phyloP scores from a whole-genome alignment of 2,329 filamentous ascomycete genomes.

The Allantophomopsis cytisporea region DNA sequence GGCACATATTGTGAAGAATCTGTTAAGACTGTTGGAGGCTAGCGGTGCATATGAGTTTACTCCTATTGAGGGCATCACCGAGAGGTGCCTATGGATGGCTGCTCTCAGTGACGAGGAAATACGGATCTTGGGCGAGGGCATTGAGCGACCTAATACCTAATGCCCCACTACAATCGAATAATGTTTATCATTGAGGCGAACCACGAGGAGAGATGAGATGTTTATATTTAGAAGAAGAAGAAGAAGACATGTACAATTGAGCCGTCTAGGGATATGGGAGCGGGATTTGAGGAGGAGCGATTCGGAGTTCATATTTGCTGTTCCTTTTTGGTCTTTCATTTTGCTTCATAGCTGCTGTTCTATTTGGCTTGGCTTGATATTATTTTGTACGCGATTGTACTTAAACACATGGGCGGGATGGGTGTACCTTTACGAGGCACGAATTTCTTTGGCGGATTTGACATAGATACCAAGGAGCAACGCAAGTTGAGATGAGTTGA shows the following conservation, averaged over 20 bases:
- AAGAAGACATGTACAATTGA: background rate
- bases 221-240: no score
- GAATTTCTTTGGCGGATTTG: conserved; percentile 3
- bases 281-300: background rate
- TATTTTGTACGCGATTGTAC: no score
- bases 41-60: conserved; percentile 63
- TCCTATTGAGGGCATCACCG: conserved; percentile 63
- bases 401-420: no score
- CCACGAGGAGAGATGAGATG: background rate
- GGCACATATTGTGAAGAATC: conserved; percentile 65
- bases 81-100: conserved; percentile 76
- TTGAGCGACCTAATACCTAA: conserved; percentile 5
- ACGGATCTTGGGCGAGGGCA: conserved; percentile 22
- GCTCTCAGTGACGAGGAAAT: conserved; percentile 68
- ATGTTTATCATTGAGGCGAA: background rate
- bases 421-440: conserved; percentile 1
- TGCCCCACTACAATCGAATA: background rate
- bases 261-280: background rate
- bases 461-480: background rate
- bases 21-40: conserved; percentile 66
- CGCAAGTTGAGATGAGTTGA: no score
- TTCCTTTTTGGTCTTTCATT: no score
- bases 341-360: no score
- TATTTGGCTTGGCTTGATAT: no score
- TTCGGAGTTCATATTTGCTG: no score